phyloP scores from a whole-genome alignment of 352 stramenopile genomes.

The Phytophthora palmivora region DNA sequence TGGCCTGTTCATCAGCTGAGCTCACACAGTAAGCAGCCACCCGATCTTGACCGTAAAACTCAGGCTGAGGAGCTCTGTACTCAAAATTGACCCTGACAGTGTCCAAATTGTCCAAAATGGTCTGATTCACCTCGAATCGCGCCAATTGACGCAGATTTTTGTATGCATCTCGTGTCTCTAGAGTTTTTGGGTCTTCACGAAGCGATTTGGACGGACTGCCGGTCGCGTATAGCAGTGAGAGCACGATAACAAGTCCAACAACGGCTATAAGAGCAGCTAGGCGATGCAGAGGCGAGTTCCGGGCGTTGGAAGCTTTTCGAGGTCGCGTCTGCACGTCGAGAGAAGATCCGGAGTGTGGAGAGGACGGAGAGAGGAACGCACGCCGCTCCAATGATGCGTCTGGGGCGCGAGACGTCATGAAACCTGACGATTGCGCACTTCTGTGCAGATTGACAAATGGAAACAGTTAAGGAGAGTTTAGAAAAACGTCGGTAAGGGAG shows the following conservation, averaged over 20 bases:
- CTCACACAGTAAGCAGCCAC: constrained; percentile 46
- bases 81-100: constrained; percentile 45
- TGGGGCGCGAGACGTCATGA: constrained; percentile 16
- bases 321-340: constrained; percentile 17
- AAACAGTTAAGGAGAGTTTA: constrained; percentile 8
- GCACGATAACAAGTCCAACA: constrained; percentile 26
- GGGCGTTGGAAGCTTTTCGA: constrained; percentile 9
- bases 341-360: constrained; percentile 12
- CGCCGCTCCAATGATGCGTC: constrained; percentile 32
- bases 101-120: constrained; percentile 40
- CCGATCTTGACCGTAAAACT: constrained; percentile 31
- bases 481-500: not conserved
- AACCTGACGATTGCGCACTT: not conserved
- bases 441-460: too few relatives aligned
- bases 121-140: constrained; percentile 40
- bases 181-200: constrained; percentile 9
- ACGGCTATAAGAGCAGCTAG: constrained; percentile 21
- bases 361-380: constrained; percentile 26
- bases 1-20: constrained; percentile 21
- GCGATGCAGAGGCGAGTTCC: constrained; percentile 15
- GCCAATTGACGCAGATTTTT: constrained; percentile 28
- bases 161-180: constrained; percentile 27
- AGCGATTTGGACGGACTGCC: constrained; percentile 9
- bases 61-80: constrained; percentile 38
- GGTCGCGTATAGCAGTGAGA: constrained; percentile 20